Conservation (phyloP, 306 rosid species). For the Sesbania bispinosa region DNA sequence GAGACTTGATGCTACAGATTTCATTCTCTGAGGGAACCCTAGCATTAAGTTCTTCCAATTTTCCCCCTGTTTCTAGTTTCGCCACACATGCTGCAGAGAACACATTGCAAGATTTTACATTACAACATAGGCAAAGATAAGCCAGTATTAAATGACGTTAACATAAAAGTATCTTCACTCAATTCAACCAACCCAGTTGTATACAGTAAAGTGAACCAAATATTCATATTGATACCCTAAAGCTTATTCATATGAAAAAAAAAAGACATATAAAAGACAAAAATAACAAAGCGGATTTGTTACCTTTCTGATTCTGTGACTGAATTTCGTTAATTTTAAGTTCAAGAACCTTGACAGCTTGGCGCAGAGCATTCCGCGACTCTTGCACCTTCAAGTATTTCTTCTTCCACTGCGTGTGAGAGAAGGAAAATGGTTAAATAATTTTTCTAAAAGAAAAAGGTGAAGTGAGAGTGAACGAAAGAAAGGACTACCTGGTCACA, state of each 20-base stretch:
- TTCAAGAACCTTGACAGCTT: conserved; percentile 54
- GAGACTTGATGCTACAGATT: conserved; percentile 43
- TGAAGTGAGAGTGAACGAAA: neutral
- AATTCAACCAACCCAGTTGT: neutral
- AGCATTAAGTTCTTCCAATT: conserved; percentile 41
- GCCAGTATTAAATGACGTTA: neutral
- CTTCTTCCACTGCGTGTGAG: conserved; percentile 51
- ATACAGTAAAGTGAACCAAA: neutral
- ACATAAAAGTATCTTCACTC: neutral
- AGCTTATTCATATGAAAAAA: neutral
- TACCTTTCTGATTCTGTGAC: conserved; percentile 46
- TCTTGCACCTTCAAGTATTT: conserved; percentile 42
- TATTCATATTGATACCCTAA: neutral
- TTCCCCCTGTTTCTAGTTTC: conserved; percentile 42
- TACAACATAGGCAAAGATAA: neutral
- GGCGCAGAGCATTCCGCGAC: conserved; percentile 50
- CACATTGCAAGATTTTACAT: neutral
- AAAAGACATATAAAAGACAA: neutral
- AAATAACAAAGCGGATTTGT: neutral
- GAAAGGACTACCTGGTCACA: conserved; percentile 39
- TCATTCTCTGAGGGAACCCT: conserved; percentile 54
- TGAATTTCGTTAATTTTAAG: conserved; percentile 33
- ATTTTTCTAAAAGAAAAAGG: neutral
- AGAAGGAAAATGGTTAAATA: neutral
- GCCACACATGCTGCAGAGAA: conserved; percentile 41